Evolutionary conservation across 306 rosid species (phyloP), one percentile per base, ranked within the genome.

Genomic region (Malus sylvestris): DNA sequence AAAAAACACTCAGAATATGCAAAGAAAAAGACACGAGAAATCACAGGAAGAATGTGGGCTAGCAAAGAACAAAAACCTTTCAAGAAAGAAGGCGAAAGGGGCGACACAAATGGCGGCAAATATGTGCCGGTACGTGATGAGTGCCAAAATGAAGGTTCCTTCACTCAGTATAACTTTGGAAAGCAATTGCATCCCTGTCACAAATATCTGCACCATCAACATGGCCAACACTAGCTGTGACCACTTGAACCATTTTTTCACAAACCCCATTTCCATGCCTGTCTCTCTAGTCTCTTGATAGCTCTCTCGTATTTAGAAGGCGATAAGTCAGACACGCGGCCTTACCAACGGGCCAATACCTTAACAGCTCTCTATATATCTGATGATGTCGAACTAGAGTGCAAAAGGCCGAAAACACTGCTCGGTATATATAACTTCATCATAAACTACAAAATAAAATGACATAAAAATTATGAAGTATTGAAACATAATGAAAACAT

Each of bases 71-170:
- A 42, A 18, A 35, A 58, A 83, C 96, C 92, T 86, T 80, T 93
- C 93, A 44, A 87, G 80, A 53, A 72, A 86, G 46, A 90, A 77
- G 16, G 93, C 97, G 69, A 90, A 82, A 12, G 96, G 92, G 8
- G 86, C 89, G 72, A 92, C 92, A 74, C 85, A 86, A 4, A 93
- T 2, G 4, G 96, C 86, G 23, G 90, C 93, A 71, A 93, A 90
- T 15, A 77, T 4, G 13, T 89, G 90, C 8, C 94, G 85, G 71
- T 93, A 90, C 0, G 89, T 81, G 78, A 87, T 66, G 69, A 90
- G 88, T 10, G 94, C 76, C 70, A 89, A 90, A 14, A 90, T 78
- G 81, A 87, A 93, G 27, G 88, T 80, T 40, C 94, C 96, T 2
- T 73, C 3, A 16, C 76, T 77, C 8, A 93, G 67, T 4, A 87